These are phyloP conservation scores for Tricholoma sp. DNA, from an alignment of 768 basidiomycete genomes.

Conservation along the genomic window DNA sequence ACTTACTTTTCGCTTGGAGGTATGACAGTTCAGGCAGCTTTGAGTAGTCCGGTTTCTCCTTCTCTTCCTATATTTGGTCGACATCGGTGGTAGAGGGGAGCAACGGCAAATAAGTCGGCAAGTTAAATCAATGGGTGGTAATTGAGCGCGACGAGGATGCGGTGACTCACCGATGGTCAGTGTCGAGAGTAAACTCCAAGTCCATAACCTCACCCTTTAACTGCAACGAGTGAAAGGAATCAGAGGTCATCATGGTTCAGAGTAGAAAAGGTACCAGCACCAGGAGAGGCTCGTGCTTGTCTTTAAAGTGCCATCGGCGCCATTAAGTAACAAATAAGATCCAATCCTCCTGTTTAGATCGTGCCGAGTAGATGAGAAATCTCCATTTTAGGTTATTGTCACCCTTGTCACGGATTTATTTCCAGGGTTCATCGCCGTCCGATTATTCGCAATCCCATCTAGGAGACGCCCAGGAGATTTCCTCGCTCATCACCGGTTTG, in stretches of 20 bases:
- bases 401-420: too few relatives aligned
- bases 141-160: constrained; percentile 8
- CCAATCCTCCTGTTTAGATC: constrained; percentile 38
- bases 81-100: constrained; percentile 40
- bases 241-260: constrained; percentile 50
- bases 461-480: too few relatives aligned
- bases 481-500: too few relatives aligned
- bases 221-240: constrained; percentile 53
- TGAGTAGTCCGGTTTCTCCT: constrained; percentile 91
- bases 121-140: constrained; percentile 25
- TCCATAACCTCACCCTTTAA: constrained; percentile 78
- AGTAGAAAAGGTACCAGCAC: constrained; percentile 44
- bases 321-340: constrained; percentile 56
- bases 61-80: constrained; percentile 63
- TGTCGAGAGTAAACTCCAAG: constrained; percentile 68
- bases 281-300: constrained; percentile 42
- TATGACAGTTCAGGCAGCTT: constrained; percentile 87
- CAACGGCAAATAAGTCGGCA: constrained; percentile 45
- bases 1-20: constrained; percentile 85
- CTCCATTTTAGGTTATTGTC: constrained; percentile 23
- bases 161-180: constrained; percentile 52
- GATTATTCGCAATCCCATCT: too few relatives aligned
- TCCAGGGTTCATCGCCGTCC: too few relatives aligned
- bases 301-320: constrained; percentile 52
- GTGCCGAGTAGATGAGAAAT: constrained; percentile 34